Percentiles rank a stretch among this genome's conserved stretches.
Conservation (phyloP, 75 land plant genomes). For the Cunninghamia lanceolata region DNA sequence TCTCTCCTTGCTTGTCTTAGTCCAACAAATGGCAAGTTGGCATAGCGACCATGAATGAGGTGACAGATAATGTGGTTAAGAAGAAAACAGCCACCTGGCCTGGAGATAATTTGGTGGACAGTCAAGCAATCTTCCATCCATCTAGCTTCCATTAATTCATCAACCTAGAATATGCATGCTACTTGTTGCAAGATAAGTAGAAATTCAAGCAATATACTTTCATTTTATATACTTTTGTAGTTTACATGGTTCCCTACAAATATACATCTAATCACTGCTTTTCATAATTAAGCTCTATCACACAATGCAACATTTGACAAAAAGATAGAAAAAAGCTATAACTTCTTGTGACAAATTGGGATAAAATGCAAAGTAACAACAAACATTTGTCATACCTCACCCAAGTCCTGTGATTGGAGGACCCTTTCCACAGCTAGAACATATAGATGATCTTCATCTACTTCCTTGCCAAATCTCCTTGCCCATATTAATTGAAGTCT, state of each 20-base stretch:
- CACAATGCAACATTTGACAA: neutral
- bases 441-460: constrained; percentile 46
- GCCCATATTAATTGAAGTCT: constrained; percentile 60
- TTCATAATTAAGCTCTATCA: neutral
- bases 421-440: constrained; percentile 59
- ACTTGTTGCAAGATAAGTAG: neutral
- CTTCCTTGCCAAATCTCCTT: constrained; percentile 66
- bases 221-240: neutral
- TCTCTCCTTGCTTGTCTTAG: neutral
- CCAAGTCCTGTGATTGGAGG: constrained; percentile 73
- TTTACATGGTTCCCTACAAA: neutral
- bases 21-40: too few relatives aligned
- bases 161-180: neutral
- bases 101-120: too few relatives aligned
- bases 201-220: constrained; percentile 1
- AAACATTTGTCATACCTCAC: constrained; percentile 55
- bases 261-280: neutral
- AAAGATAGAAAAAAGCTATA: neutral
- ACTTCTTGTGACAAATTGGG: neutral
- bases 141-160: too few relatives aligned
- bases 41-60: too few relatives aligned
- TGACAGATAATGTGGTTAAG: too few relatives aligned
- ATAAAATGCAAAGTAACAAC: constrained; percentile 6
- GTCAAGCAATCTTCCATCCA: too few relatives aligned
- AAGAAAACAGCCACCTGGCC: too few relatives aligned